These are phyloP conservation scores for Abelmoschus esculentus DNA, from an alignment of 345 rosid species.

Conservation along the genomic window DNA sequence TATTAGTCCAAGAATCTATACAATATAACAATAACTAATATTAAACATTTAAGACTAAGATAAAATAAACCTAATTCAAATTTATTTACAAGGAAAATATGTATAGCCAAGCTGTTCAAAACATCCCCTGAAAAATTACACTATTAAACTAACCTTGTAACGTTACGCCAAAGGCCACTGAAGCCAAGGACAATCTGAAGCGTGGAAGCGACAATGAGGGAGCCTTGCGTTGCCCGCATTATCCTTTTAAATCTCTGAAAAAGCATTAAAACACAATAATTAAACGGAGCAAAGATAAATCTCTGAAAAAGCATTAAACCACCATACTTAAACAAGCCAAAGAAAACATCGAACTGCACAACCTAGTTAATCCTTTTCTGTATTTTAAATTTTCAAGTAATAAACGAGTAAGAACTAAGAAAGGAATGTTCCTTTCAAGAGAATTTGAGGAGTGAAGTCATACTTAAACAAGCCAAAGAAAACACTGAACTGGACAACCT, in stretches of 20 bases:
- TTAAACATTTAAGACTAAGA: background rate
- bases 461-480: too few relatives aligned
- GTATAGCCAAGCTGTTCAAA: background rate
- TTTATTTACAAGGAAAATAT: background rate
- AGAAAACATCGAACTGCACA: background rate
- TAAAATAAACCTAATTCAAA: background rate
- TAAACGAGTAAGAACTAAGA: background rate
- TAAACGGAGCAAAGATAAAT: background rate
- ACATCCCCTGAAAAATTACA: background rate
- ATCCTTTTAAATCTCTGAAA: conserved; percentile 66
- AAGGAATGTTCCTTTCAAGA: too few relatives aligned
- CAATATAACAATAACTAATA: background rate
- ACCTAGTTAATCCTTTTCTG: background rate
- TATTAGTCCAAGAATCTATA: background rate
- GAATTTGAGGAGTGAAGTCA: too few relatives aligned
- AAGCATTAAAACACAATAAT: conserved; percentile 11
- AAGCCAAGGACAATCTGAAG: conserved; percentile 97
- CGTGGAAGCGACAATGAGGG: conserved; percentile 85
- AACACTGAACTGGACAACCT: too few relatives aligned
- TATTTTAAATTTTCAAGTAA: background rate
- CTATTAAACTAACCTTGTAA: conserved; percentile 50
- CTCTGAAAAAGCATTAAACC: background rate
- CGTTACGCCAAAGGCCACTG: conserved; percentile 98
- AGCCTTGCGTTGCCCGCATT: conserved; percentile 94
- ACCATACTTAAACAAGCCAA: background rate